phyloP scores from a whole-genome alignment of 176 grass and related monocot genomes.

The Pharus latifolius region DNA sequence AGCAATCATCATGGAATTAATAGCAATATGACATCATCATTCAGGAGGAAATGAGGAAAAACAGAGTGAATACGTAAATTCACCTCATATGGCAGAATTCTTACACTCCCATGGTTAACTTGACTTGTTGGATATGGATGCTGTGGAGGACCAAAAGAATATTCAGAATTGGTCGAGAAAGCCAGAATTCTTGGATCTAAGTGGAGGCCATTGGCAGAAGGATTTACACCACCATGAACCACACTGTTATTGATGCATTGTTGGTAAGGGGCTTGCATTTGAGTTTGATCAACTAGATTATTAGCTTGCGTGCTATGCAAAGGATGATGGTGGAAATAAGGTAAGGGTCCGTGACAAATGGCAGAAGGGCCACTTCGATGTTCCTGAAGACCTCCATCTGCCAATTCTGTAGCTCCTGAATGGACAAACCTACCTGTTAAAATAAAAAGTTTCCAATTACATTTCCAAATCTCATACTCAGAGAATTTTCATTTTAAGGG shows the following conservation, averaged over 20 bases:
- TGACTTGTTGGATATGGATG: conserved; percentile 16
- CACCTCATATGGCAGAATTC: conserved; percentile 43
- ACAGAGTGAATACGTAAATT: background rate
- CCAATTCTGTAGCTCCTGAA: conserved; percentile 19
- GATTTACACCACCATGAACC: conserved; percentile 20
- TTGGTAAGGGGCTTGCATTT: conserved; percentile 28
- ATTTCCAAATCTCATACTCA: conserved; percentile 9
- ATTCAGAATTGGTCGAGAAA: conserved; percentile 22
- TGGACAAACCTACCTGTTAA: conserved; percentile 17
- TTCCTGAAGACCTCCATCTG: conserved; percentile 21
- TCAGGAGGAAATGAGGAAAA: conserved; percentile 7
- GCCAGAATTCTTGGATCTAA: conserved; percentile 38
- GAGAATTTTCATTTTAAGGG: background rate
- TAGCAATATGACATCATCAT: background rate
- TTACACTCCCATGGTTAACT: conserved; percentile 16
- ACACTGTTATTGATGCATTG: conserved; percentile 21
- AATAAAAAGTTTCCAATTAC: conserved; percentile 13
- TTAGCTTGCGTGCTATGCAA: conserved; percentile 34
- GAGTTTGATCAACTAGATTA: conserved; percentile 20
- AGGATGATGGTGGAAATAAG: conserved; percentile 34
- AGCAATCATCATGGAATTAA: background rate
- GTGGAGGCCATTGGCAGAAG: conserved; percentile 11
- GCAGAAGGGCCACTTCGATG: conserved; percentile 23
- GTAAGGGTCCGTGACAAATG: conserved; percentile 7
- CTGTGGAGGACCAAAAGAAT: conserved; percentile 18